Evolutionary conservation across 768 basidiomycete species (phyloP), one percentile per base, ranked within the genome.

Genomic region (Mycena alexandri): DNA sequence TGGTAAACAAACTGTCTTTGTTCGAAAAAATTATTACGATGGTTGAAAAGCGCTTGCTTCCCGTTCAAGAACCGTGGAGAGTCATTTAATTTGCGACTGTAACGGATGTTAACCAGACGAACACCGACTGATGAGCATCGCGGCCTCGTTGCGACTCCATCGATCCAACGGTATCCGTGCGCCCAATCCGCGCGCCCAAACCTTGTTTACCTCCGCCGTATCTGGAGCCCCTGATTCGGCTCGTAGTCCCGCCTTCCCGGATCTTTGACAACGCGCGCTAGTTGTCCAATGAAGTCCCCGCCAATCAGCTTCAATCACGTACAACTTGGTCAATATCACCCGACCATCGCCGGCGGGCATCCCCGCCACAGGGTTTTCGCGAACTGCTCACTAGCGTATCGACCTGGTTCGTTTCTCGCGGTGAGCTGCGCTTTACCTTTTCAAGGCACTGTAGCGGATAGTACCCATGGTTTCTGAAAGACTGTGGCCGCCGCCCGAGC

Each of bases 241-340:
- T 33, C 51, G 29, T 52, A 8, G 16, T 62, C 61, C 61, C 48
- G 41, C n/a, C 47, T 50, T 60, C 59, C 43, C 57, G 64, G 57
- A 65, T 54, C 57, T 54, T 52, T 47, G 65, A 38, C 24, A 25
- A 46, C 21, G 65, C 59, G 63, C 63, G 65, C 59, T 67, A 67
- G 65, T 67, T 57, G 64, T 21, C 16, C 46, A 36, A 13, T 47
- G 21, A 67, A 13, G 63, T 65, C 53, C 60, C 66, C 66, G 60
- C 66, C 66, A 67, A 67, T 67, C 65, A 50, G 21, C 54, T 66
- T 59, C 59, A 56, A 61, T 61, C 59, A 67, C 65, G 65, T 67
- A 38, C 59, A 61, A 55, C 44, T 41, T 63, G 38, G 38, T 52
- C 63, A 43, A 33, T 42, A 63, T 63, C 63, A 34, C 53, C 61